These are phyloP conservation scores for Colletotrichum phormii DNA, from an alignment of 2,329 filamentous ascomycete species.

Conservation along the genomic window DNA sequence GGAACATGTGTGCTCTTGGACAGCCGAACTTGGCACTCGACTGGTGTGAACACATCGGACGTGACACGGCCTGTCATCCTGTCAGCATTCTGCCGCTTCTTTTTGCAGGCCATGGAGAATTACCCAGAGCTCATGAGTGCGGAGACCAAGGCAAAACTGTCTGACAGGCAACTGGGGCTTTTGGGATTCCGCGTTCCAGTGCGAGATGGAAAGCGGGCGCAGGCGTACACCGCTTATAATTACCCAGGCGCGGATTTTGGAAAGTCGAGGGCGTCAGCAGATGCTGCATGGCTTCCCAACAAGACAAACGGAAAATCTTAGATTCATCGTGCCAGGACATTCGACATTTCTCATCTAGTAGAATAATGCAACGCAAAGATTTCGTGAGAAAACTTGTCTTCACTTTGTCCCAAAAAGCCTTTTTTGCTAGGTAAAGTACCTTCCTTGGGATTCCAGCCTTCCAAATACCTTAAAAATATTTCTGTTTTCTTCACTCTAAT, in stretches of 20 bases:
- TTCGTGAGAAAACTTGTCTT: no score
- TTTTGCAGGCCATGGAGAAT: conserved; percentile 5
- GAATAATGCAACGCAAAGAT: no score
- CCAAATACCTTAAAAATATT: no score
- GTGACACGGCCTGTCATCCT: conserved; percentile 3
- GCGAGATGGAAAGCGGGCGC: background rate
- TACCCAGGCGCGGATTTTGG: background rate
- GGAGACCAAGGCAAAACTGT: conserved; percentile 1
- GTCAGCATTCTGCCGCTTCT: conserved; percentile 7
- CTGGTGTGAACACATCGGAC: conserved; percentile 6
- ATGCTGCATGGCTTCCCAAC: background rate
- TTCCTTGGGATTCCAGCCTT: no score
- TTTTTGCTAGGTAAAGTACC: no score
- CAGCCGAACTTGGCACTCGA: conserved; percentile 22
- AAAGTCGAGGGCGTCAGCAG: background rate
- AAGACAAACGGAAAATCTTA: background rate
- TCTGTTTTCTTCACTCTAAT: no score
- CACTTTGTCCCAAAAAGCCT: no score
- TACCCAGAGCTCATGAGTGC: background rate
- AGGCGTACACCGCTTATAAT: background rate
- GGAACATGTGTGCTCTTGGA: conserved; percentile 11
- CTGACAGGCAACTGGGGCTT: conserved; percentile 1
- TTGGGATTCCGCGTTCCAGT: conserved; percentile 1
- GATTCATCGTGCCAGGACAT: background rate
- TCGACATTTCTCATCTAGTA: background rate